Base-by-base conservation (phyloP, 2,329 filamentous ascomycete species). In the Rhinocladiella similis region DNA sequence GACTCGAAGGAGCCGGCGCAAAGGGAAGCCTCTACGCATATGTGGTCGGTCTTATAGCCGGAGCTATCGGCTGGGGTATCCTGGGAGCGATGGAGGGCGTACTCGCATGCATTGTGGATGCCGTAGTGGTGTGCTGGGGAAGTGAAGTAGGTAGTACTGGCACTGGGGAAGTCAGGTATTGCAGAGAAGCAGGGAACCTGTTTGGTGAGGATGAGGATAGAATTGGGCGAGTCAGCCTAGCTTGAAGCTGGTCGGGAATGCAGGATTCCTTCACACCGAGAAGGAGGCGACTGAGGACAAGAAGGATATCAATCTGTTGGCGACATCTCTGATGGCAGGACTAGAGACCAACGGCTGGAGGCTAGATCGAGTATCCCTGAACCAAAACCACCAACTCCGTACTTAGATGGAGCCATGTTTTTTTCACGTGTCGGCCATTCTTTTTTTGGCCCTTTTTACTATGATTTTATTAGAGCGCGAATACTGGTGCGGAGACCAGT, bases 31-130 rank as follows among this genome's bases (percentile, higher is more conserved):
- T 94, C 20, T 99, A 99, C 71, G 94, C 93, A 1, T 99, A 97
- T 68, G 84, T 97, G 1, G 90, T 99, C 19, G 94, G 92, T 9
- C 73, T 99, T 61, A 88, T 97, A 64, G 94, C 94, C 14, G 91
- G 90, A 59, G 91, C 93, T 53, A 97, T 99, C 65, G 94, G 94
- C 6, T 99, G 94, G 86, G 91, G 90, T 4, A 87, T 97, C 1
- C 78, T 99, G 49, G 91, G 91, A 22, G 89, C 91, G 1, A 93
- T 96, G 82, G 92, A 96, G 70, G 89, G 91, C 13, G 88, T 96
- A 16, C 76, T 96, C 20, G 89, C 89, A 50, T 90, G 90, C 51
- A 91, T 96, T 50, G 83, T 96, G 3, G 91, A 96, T 72, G 91
- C 89, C 2, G 86, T 91, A 35, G 83, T 97, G 20, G 87, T 99